Conservation (phyloP, 345 rosid species). For the Pseudoturritis turrita region DNA sequence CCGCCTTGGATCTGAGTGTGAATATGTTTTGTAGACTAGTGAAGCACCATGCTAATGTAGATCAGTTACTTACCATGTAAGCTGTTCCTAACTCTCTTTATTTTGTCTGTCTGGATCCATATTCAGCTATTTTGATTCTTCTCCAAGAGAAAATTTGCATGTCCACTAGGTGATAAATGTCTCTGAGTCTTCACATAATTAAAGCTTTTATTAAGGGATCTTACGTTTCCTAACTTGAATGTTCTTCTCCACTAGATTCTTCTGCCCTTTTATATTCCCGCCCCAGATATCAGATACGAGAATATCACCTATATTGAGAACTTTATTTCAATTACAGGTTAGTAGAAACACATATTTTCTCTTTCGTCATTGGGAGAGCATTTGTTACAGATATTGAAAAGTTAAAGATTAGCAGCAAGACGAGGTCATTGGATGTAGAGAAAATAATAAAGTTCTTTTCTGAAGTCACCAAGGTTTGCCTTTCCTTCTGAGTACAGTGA, state of each 20-base stretch:
- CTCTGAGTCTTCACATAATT: not conserved
- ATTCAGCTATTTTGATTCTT: not conserved
- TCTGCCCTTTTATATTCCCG: not conserved
- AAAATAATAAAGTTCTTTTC: slow-evolving; percentile 62
- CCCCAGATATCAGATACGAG: slow-evolving; percentile 5
- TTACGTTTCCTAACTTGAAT: not conserved
- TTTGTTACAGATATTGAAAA: slow-evolving; percentile 93
- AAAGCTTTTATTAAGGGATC: not conserved
- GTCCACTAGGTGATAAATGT: not conserved
- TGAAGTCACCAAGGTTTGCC: slow-evolving; percentile 63
- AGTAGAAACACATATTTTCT: slow-evolving; percentile 95
- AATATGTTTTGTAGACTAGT: slow-evolving; percentile 91
- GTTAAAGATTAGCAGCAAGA: slow-evolving; percentile 83
- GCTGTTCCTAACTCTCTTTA: slow-evolving; percentile 14
- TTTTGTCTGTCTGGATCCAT: not conserved
- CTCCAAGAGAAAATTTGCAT: not conserved
- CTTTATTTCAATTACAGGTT: slow-evolving; percentile 56
- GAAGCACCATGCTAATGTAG: slow-evolving; percentile 83
- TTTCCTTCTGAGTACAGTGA: not conserved
- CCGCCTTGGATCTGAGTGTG: slow-evolving; percentile 75
- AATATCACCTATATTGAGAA: slow-evolving; percentile 25
- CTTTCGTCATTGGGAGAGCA: slow-evolving; percentile 97
- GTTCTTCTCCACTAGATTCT: not conserved
- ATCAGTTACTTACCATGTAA: slow-evolving; percentile 88
- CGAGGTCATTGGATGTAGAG: slow-evolving; percentile 65